Percentiles rank a stretch among this genome's conserved stretches.
These are phyloP conservation scores for Sclerotinia subarctica DNA, from an alignment of 2,329 filamentous ascomycete species.

Conservation along the genomic window DNA sequence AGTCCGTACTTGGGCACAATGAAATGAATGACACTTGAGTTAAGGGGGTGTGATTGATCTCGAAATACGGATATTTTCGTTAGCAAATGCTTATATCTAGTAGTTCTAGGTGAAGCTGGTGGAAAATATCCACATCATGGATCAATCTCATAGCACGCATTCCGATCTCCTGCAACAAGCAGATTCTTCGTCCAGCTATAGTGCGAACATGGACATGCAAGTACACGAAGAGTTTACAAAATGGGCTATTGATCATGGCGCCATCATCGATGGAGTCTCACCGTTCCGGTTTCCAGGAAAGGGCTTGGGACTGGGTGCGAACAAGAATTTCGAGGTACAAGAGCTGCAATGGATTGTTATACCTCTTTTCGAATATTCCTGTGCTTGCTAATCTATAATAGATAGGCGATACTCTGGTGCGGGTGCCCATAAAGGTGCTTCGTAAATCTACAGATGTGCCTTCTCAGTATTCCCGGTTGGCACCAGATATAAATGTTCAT, in stretches of 20 bases:
- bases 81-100: not conserved
- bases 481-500: conserved; percentile 55
- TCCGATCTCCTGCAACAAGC: not conserved
- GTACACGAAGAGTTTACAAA: conserved; percentile 54
- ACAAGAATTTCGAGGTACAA: conserved; percentile 57
- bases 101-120: conserved; percentile 16
- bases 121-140: not conserved
- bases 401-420: conserved; percentile 11
- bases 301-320: conserved; percentile 76
- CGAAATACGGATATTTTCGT: not conserved
- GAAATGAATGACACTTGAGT: not conserved
- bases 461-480: not conserved
- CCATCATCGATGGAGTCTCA: conserved; percentile 64
- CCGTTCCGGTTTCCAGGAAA: conserved; percentile 66
- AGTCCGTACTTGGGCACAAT: not conserved
- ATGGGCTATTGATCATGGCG: conserved; percentile 65
- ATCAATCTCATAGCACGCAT: not conserved
- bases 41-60: not conserved
- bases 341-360: not conserved
- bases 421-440: conserved; percentile 8
- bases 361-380: not conserved
- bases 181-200: not conserved
- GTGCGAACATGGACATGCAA: conserved; percentile 31
- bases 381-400: conserved; percentile 17
- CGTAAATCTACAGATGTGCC: conserved; percentile 15